Conservation (phyloP, 2,329 filamentous ascomycete species). For the Penicillium janthinellum region DNA sequence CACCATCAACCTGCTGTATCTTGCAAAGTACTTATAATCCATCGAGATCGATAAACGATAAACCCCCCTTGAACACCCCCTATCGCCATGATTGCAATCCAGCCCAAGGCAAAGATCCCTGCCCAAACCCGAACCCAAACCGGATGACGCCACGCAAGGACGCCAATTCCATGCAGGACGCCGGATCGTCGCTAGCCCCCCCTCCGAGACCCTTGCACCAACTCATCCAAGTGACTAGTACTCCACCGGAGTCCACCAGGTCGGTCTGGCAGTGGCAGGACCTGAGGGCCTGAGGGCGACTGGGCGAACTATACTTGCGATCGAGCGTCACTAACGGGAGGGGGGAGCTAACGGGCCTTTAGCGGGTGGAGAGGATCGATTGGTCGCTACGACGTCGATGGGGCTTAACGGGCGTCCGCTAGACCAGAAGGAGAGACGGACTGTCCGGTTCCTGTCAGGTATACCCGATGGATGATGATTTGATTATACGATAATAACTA, state of each 20-base stretch:
- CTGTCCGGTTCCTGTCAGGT: conserved; percentile 1
- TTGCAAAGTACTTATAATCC: too few species aligned
- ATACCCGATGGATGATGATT: not conserved
- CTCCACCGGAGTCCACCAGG: too few species aligned
- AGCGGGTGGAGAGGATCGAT: not conserved
- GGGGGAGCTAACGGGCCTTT: not conserved
- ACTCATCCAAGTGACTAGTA: not conserved
- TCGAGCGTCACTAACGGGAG: not conserved
- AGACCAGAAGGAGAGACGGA: not conserved
- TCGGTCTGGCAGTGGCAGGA: too few species aligned
- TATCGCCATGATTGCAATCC: conserved; percentile 3
- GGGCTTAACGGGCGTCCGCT: not conserved
- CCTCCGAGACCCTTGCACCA: conserved; percentile 10
- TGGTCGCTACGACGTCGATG: not conserved
- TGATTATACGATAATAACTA: not conserved
- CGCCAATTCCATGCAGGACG: conserved; percentile 6
- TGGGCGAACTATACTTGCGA: too few species aligned
- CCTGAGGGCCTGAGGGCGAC: too few species aligned
- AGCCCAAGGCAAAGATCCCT: conserved; percentile 3
- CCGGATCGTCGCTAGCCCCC: conserved; percentile 9
- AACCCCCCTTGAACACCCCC: not conserved
- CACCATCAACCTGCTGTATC: too few species aligned
- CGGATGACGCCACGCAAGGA: conserved; percentile 11
- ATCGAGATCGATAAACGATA: too few species aligned
- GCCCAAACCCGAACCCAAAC: not conserved